phyloP scores from a whole-genome alignment of 2,329 filamentous ascomycete genomes.

The Aschersonia sp. region DNA sequence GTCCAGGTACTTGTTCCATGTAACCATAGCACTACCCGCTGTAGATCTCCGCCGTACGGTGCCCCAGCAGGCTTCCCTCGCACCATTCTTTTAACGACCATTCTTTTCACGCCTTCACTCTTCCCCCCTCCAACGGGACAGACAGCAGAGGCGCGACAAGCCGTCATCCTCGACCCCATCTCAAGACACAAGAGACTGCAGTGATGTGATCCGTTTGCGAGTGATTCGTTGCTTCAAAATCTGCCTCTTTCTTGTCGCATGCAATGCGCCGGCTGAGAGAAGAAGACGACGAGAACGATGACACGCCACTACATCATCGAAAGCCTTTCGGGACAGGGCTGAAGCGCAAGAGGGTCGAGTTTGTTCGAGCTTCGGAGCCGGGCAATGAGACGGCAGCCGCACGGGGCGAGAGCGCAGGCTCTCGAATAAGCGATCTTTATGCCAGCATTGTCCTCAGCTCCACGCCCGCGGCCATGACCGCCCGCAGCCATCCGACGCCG shows the following conservation, averaged over 20 bases:
- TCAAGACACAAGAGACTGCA: constrained; percentile 12
- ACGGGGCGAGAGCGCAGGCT: constrained; percentile 8
- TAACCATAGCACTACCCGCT: too few relatives aligned
- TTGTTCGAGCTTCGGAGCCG: constrained; percentile 37
- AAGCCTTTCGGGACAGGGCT: constrained; percentile 41
- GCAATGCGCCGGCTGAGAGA: constrained; percentile 14
- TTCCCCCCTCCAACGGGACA: too few relatives aligned
- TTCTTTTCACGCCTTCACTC: too few relatives aligned
- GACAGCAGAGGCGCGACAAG: too few relatives aligned
- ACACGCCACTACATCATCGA: constrained; percentile 37
- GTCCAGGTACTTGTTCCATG: too few relatives aligned
- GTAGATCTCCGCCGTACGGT: too few relatives aligned
- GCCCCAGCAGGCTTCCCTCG: too few relatives aligned
- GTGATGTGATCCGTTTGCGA: neutral
- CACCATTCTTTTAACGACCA: too few relatives aligned
- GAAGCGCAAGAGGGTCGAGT: constrained; percentile 37
- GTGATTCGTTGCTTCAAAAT: neutral
- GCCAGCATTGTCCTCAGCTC: constrained; percentile 50
- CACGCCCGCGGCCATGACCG: constrained; percentile 7
- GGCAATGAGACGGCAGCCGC: constrained; percentile 14
- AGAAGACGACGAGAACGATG: constrained; percentile 20
- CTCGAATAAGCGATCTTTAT: constrained; percentile 43
- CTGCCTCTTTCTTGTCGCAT: neutral
- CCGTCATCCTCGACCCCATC: too few relatives aligned
- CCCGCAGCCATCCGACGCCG: constrained; percentile 1